Percentiles rank a stretch among this genome's conserved stretches.
phyloP scores from a whole-genome alignment of 2,329 filamentous ascomycete species.

The Dothistroma pini region DNA sequence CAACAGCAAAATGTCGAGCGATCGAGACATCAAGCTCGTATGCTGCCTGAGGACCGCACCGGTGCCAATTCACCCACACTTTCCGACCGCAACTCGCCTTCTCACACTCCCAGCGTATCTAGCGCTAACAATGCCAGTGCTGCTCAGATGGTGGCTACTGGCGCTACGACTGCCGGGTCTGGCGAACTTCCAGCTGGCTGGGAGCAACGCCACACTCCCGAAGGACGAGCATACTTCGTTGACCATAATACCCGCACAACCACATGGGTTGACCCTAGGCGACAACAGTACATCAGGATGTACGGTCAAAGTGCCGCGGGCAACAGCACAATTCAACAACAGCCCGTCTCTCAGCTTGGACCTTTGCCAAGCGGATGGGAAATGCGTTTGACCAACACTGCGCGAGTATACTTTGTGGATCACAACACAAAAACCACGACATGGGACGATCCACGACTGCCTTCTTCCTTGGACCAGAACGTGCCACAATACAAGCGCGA shows the following conservation, averaged over 20 bases:
- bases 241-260: conserved; percentile 98
- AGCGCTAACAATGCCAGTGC: conserved; percentile 41
- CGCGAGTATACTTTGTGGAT: conserved; percentile 96
- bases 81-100: conserved; percentile 39
- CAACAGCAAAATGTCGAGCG: conserved; percentile 91
- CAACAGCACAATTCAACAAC: conserved; percentile 87
- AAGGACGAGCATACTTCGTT: conserved; percentile 93
- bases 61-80: conserved; percentile 87
- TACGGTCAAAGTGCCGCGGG: conserved; percentile 79
- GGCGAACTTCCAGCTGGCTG: conserved; percentile 93
- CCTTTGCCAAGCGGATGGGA: conserved; percentile 97
- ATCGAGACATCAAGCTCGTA: conserved; percentile 89
- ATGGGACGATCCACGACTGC: conserved; percentile 94
- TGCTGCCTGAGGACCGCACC: conserved; percentile 90
- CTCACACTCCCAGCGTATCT: conserved; percentile 39
- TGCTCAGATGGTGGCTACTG: conserved; percentile 88
- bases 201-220: conserved; percentile 94
- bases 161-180: conserved; percentile 87
- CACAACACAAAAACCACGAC: conserved; percentile 99
- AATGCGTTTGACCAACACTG: conserved; percentile 98
- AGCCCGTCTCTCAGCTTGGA: conserved; percentile 93
- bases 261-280: conserved; percentile 95
- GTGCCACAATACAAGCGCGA: conserved; percentile 99
- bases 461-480: conserved; percentile 94
- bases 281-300: conserved; percentile 98